Base-by-base conservation (phyloP, 257 asterid genomes). In the Haberlea rhodopensis region DNA sequence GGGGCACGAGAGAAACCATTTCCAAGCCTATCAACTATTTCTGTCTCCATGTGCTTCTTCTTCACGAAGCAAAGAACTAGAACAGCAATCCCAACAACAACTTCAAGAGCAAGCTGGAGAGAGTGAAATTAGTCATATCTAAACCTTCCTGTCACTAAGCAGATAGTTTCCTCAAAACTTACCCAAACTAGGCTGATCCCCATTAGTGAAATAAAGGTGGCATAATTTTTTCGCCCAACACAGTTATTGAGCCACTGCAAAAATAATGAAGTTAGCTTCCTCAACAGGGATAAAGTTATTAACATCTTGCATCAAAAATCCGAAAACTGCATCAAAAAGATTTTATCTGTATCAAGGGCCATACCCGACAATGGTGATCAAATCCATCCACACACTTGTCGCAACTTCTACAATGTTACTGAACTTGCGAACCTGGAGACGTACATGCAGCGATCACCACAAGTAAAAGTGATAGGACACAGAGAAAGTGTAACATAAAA, bases 321-420 rank as follows among this genome's bases (percentile, higher is more conserved):
- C 37, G 55, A 57, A 55, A 62, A 24, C 65, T 52, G 67, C 63
- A 34, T 53, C 54, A 65, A 6, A 25, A 52, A 58, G 34, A 66
- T 15, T 53, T 18, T n/a, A 16, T 48, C 45, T 53, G 53, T 28
- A 63, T 64, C 65, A 71, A 59, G 63, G 66, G 53, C 37, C 67
- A 52, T 87, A 94, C 99, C 89, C 97, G 95, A 57, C 99, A 94
- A 71, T 94, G 99, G 80, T 94, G 99, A 82, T 94, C 99, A 70
- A 94, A 94, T 79, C 94, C 99, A 75, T 94, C 99, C 48, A 94
- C 97, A 66, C 99, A 94, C 82, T 94, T 94, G 81, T 94, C 99
- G 71, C 99, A 94, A 69, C 99, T 94, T 84, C 99, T 79, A 73
- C 99, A 94, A 67, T 94, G 99, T 82, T 94, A 80, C 99, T 94